Evolutionary conservation across 805 yeast genomes (phyloP), one percentile per base, ranked within the genome.

Genomic region (Yamadazyma kitorensis): DNA sequence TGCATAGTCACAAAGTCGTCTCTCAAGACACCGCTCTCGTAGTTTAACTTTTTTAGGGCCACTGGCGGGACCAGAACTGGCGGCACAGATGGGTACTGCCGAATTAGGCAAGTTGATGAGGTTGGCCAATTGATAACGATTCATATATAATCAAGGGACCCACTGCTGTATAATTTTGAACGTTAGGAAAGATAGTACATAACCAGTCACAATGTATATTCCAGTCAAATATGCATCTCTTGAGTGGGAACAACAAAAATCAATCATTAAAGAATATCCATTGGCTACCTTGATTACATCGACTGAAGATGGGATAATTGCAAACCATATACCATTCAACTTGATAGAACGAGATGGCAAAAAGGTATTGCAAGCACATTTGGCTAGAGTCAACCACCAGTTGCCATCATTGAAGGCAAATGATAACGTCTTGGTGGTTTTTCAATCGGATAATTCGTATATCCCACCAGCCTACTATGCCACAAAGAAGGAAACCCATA

Each of bases 381-480:
- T 80, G 16, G 76, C 83, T 12, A 66, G 61, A 38, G 57, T 46
- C 12, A 78, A 78, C 51, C 76, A 61, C 29, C 85, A 78, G 40
- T 47, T 68, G 4, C 67, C 71, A 3, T 53, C 63, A 4, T 55
- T 75, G 20, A 57, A 48, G 18, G 50, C 49, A 13, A 55, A 57
- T 20, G 62, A 60, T 11, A 63, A 71, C 6, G 71, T 70, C 10
- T 54, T 74, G 41, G 67, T 78, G 9, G 63, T 77, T 4, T 80
- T 80, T 61, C 75, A 70, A 50, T 63, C 76, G 5, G 57, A 50
- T 3, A 64, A 75, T 46, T 56, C 76, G 1, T 80, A 80, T 49
- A 70, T 80, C 15, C 55, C 78, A 16, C 84, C 86, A 2, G 52
- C 68, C 11, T 80, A 78, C 70, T 80, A 80, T 47, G 72, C 76